These are phyloP conservation scores for Laetiporus sulphureus DNA, from an alignment of 1,284 basidiomycete genomes.

Conservation along the genomic window DNA sequence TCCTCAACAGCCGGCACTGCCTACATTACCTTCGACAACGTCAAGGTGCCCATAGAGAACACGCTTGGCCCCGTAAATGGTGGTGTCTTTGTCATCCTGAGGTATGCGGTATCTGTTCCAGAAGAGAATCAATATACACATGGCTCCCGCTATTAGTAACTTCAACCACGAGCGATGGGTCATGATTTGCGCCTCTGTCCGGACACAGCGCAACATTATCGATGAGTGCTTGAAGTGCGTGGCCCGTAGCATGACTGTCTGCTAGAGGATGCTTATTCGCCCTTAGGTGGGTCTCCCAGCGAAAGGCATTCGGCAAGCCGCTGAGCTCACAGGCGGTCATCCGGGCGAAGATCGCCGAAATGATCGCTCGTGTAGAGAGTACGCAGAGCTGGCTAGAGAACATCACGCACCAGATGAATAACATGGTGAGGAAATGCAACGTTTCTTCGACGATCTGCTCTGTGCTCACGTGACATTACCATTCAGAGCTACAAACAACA, in stretches of 20 bases:
- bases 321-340: constrained; percentile 81
- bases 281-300: constrained; percentile 64
- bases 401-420: constrained; percentile 87
- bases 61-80: constrained; percentile 82
- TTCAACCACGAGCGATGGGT: constrained; percentile 74
- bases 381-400: constrained; percentile 87
- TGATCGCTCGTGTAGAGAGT: constrained; percentile 81
- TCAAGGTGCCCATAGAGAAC: constrained; percentile 79
- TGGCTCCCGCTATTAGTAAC: constrained; percentile 32
- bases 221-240: constrained; percentile 66
- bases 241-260: background rate
- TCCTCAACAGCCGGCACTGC: constrained; percentile 77
- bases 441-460: too few species aligned
- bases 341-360: constrained; percentile 75
- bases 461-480: too few species aligned
- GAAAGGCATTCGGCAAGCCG: constrained; percentile 84
- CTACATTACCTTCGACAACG: constrained; percentile 86
- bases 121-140: background rate
- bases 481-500: constrained; percentile 35
- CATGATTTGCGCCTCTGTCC: constrained; percentile 60
- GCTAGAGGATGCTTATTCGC: background rate
- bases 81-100: constrained; percentile 76
- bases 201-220: constrained; percentile 48
- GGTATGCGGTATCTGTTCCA: constrained; percentile 23
- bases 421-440: constrained; percentile 77